phyloP scores from a whole-genome alignment of 1,139 yeast genomes.

The Suhomyces kunorum region DNA sequence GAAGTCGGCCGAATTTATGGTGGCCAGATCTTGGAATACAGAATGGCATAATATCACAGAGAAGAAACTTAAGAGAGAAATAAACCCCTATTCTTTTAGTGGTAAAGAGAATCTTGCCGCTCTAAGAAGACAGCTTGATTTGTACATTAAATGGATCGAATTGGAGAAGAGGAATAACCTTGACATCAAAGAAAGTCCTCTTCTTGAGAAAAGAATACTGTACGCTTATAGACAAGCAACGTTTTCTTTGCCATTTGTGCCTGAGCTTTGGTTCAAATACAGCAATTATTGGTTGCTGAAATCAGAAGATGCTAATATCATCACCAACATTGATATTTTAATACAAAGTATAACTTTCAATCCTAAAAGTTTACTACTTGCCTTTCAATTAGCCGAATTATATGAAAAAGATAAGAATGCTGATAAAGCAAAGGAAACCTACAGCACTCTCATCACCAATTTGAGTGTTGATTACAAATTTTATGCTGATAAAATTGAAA shows the following conservation, averaged over 20 bases:
- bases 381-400: slow-evolving; percentile 68
- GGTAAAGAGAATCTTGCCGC: slow-evolving; percentile 25
- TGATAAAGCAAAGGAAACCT: slow-evolving; percentile 54
- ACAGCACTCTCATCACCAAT: slow-evolving; percentile 48
- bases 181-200: slow-evolving; percentile 51
- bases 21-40: slow-evolving; percentile 74
- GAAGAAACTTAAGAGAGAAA: slow-evolving; percentile 38
- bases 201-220: slow-evolving; percentile 59
- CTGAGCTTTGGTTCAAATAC: slow-evolving; percentile 85
- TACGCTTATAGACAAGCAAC: slow-evolving; percentile 76
- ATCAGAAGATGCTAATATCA: slow-evolving; percentile 39
- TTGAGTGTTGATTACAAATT: slow-evolving; percentile 37
- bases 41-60: slow-evolving; percentile 65
- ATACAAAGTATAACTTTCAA: slow-evolving; percentile 61
- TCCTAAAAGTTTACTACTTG: slow-evolving; percentile 69
- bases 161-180: slow-evolving; percentile 78
- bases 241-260: slow-evolving; percentile 66
- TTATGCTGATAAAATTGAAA: slow-evolving; percentile 26
- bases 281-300: slow-evolving; percentile 32
- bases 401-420: slow-evolving; percentile 61
- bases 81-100: slow-evolving; percentile 35
- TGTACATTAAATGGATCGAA: slow-evolving; percentile 76
- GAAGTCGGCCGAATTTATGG: slow-evolving; percentile 84
- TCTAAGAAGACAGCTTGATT: slow-evolving; percentile 43
- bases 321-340: slow-evolving; percentile 44